These are phyloP conservation scores for Picea sitchensis DNA, from an alignment of 75 land plant species.

Conservation along the genomic window DNA sequence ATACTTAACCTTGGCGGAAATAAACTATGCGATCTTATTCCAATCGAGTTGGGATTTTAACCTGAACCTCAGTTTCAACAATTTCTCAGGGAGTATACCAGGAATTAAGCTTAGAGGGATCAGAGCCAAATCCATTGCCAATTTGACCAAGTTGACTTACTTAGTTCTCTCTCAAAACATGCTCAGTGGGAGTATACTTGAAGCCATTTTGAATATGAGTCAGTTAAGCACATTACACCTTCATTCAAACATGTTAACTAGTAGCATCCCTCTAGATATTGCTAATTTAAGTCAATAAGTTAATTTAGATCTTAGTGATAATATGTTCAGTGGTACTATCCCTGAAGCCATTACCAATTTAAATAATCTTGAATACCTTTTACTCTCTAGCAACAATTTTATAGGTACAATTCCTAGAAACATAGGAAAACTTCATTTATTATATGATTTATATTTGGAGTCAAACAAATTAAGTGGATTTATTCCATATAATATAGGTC, in stretches of 20 bases:
- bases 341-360: too few species aligned
- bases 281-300: neutral
- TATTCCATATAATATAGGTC: too few species aligned
- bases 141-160: neutral
- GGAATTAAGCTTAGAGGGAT: too few species aligned
- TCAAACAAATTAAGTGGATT: too few species aligned
- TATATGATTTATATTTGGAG: too few species aligned
- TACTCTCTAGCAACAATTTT: too few species aligned
- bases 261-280: slow-evolving; percentile 3
- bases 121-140: neutral
- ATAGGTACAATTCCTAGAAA: too few species aligned
- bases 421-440: too few species aligned
- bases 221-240: slow-evolving; percentile 4
- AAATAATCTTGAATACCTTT: too few species aligned
- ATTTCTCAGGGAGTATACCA: slow-evolving; percentile 9
- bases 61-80: neutral
- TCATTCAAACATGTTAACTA: slow-evolving; percentile 8
- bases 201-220: neutral
- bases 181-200: neutral
- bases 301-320: neutral
- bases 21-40: too few species aligned
- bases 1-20: too few species aligned
- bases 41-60: too few species aligned
- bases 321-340: neutral
- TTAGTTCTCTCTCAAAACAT: neutral